Base-by-base conservation (phyloP, 192 early-diverging fungal genomes). In the Diversispora epigaea region DNA sequence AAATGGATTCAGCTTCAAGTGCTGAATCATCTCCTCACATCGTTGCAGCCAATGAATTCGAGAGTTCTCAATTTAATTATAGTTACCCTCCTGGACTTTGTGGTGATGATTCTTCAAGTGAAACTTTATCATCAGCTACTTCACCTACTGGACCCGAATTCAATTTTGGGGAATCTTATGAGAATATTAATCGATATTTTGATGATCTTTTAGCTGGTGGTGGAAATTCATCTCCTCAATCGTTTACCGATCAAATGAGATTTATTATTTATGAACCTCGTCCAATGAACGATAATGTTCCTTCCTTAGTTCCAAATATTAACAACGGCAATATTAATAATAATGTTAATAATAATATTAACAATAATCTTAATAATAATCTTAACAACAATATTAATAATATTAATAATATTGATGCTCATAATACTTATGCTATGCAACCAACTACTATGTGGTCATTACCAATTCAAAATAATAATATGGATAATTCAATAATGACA, bases 261-360 rank as follows among this genome's bases (percentile, higher is more conserved):
- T 65, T 75, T 64, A 75, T 75, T 21, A 75, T 75, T 47, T 75
- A 75, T 40, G 62, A 75, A 54, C 73, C 73, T 40, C 64, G 44
- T 49, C 64, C 45, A 67, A 73, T 32, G 0, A 32, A 32, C 25
- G 25, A 73, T 52, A 62, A 75, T n/a, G 43, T 21, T 41, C 7
- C 52, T 21, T 11, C 64, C 8, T 7, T 47, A 4, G 17, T 64
- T 64, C 62, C 62, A 64, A 64, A 64, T 67, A 67, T 67, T 12
- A 67, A 67, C 25, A 32, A 32, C 25, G 2, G 2, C 2, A 32
- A 32, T 32, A 32, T 32, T 32, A 32, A 32, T 32, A 32, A 32
- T 32, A 32, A 32, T 32, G 25, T 32, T 32, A 32, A 32, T 2
- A 32, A 32, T 32, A 32, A 32, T 32, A 2, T 32, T 32, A 32